These are phyloP conservation scores for Dalbergia cultrata DNA, from an alignment of 306 rosid species.

Conservation along the genomic window DNA sequence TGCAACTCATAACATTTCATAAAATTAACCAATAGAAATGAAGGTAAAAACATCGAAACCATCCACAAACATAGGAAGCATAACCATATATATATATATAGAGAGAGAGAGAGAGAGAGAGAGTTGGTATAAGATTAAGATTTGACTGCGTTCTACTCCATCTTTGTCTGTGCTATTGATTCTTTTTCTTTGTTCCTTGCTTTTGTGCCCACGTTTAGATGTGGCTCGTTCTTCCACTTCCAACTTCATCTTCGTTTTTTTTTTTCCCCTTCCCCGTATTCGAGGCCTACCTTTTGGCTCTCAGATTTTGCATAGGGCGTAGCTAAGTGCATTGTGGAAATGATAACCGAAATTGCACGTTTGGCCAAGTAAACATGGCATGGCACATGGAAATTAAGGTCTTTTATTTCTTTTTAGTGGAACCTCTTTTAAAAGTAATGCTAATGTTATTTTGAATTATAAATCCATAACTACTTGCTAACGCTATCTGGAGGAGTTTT, in stretches of 20 bases:
- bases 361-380: not conserved
- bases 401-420: not conserved
- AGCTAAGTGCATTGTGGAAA: not conserved
- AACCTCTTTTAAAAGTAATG: not conserved
- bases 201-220: constrained; percentile 31
- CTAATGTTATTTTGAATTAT: not conserved
- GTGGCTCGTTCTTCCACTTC: constrained; percentile 45
- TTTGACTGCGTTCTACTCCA: constrained; percentile 23
- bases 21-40: constrained; percentile 14
- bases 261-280: not conserved
- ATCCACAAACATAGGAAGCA: not conserved
- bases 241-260: not conserved
- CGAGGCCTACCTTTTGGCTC: constrained; percentile 35
- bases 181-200: not conserved
- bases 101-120: not conserved
- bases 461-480: no score
- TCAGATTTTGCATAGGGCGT: constrained; percentile 14
- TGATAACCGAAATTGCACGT: constrained; percentile 1
- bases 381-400: not conserved
- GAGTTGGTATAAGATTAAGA: constrained; percentile 8
- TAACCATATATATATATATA: not conserved
- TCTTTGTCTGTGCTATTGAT: constrained; percentile 27
- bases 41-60: not conserved
- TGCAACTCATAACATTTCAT: constrained; percentile 2
- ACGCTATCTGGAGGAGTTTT: no score